Evolutionary conservation across 2,329 filamentous ascomycete species (phyloP), one percentile per base, ranked within the genome.

Genomic region (Dactylellina sp.): DNA sequence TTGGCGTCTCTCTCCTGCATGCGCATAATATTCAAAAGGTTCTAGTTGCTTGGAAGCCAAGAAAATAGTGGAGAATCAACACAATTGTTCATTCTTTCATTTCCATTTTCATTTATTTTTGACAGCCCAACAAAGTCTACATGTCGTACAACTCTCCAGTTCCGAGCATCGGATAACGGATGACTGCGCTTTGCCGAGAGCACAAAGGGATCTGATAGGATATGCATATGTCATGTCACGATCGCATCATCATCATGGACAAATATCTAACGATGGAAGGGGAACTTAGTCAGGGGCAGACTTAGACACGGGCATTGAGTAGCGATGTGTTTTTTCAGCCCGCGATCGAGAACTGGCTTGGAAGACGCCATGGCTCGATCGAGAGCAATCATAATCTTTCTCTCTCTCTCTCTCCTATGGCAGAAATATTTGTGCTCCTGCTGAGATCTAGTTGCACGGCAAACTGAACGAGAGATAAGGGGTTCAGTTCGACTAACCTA

Each of bases 201-300:
- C n/a, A 47, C 64, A 61, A 62, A 62, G 56, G 40, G 14, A 20
- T 22, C 25, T 14, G 39, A 11, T 6, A n/a, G 11, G 40, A 25
- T 18, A n/a, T 28, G 40, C 22, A 57, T 57, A 56, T 57, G 62
- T 56, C 50, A 65, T 57, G 52, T 57, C 62, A 65, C 50, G 24
- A 65, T 57, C 40, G 28, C 62, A 65, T 55, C 49, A 55, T n/a
- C n/a, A n/a, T n/a, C n/a, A n/a, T n/a, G n/a, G n/a, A n/a, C n/a
- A n/a, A n/a, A n/a, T n/a, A n/a, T n/a, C n/a, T n/a, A n/a, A n/a
- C n/a, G 28, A 32, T 40, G 6, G 37, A 40, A 40, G 11, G 2
- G 16, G 42, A 47, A 3, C 7, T 47, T 47, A 4, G 20, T 47
- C 25, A 55, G 60, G 47, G 47, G 47, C 24, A 22, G 16, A 11